Evolutionary conservation across 768 basidiomycete species (phyloP).

Genomic region (Auriscalpium vulgare): DNA sequence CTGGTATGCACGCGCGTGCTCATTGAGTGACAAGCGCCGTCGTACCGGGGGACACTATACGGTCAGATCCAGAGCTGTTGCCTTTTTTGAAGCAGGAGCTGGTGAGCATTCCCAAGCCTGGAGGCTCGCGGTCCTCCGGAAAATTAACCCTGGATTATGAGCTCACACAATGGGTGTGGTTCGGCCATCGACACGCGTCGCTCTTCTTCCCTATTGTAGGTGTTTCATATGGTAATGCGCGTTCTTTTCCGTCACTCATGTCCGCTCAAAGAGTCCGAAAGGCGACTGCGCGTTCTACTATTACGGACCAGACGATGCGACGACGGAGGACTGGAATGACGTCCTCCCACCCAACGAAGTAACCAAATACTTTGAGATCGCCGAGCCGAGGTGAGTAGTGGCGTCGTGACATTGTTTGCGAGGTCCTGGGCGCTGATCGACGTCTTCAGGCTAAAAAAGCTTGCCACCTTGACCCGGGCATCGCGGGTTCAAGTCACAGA

Average conservation of each 20-base stretch:
- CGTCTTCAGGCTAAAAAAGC: slow-evolving; percentile 9
- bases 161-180: slow-evolving; percentile 13
- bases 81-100: slow-evolving; percentile 8
- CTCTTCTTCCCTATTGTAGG: slow-evolving; percentile 14
- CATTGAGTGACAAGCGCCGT: slow-evolving; percentile 5
- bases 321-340: slow-evolving; percentile 8
- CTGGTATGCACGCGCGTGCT: neutral
- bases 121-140: neutral
- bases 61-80: slow-evolving; percentile 10
- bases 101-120: neutral
- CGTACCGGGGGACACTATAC: slow-evolving; percentile 10
- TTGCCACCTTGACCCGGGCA: slow-evolving; percentile 14
- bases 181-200: slow-evolving; percentile 13
- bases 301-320: slow-evolving; percentile 16
- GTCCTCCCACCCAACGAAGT: slow-evolving; percentile 8
- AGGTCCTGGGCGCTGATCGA: too few species aligned
- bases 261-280: slow-evolving; percentile 2
- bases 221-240: neutral
- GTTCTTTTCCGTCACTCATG: neutral
- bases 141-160: neutral
- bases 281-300: slow-evolving; percentile 19
- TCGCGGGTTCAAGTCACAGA: slow-evolving; percentile 16
- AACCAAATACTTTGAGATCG: neutral
- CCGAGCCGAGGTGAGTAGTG: slow-evolving; percentile 12
- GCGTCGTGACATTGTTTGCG: neutral